Evolutionary conservation across 768 basidiomycete genomes (phyloP).

Genomic region (Amanita pallidorosea): DNA sequence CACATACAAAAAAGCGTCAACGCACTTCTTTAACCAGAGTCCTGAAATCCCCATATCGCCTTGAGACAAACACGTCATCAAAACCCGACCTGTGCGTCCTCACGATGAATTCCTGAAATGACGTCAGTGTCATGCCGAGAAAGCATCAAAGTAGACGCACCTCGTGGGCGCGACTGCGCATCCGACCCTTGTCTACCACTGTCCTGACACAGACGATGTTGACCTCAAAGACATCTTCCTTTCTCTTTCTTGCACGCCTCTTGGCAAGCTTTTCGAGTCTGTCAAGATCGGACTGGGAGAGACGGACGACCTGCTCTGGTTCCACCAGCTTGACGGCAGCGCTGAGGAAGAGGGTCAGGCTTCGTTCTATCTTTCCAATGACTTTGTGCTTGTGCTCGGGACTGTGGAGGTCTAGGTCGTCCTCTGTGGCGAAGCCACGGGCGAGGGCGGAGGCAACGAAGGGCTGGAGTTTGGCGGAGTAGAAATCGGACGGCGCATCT

Average conservation of each 20-base stretch:
- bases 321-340: slow-evolving; percentile 77
- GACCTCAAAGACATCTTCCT: slow-evolving; percentile 67
- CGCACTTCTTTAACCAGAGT: slow-evolving; percentile 76
- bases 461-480: slow-evolving; percentile 89
- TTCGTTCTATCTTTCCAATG: slow-evolving; percentile 73
- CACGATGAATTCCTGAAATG: slow-evolving; percentile 82
- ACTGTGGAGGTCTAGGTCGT: slow-evolving; percentile 11
- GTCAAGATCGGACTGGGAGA: slow-evolving; percentile 77
- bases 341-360: slow-evolving; percentile 71
- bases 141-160: slow-evolving; percentile 30
- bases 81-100: slow-evolving; percentile 67
- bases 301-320: slow-evolving; percentile 81
- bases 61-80: slow-evolving; percentile 77
- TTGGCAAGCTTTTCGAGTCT: slow-evolving; percentile 64
- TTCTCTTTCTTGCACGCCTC: slow-evolving; percentile 43
- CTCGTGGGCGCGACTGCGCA: slow-evolving; percentile 82
- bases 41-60: slow-evolving; percentile 92
- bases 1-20: neutral
- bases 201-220: slow-evolving; percentile 86
- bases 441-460: slow-evolving; percentile 78
- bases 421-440: slow-evolving; percentile 66
- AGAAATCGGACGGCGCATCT: slow-evolving; percentile 83
- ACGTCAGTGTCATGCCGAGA: neutral
- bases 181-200: slow-evolving; percentile 72
- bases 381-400: slow-evolving; percentile 32